phyloP scores from a whole-genome alignment of 257 asterid species.

The Solanum tarijense region DNA sequence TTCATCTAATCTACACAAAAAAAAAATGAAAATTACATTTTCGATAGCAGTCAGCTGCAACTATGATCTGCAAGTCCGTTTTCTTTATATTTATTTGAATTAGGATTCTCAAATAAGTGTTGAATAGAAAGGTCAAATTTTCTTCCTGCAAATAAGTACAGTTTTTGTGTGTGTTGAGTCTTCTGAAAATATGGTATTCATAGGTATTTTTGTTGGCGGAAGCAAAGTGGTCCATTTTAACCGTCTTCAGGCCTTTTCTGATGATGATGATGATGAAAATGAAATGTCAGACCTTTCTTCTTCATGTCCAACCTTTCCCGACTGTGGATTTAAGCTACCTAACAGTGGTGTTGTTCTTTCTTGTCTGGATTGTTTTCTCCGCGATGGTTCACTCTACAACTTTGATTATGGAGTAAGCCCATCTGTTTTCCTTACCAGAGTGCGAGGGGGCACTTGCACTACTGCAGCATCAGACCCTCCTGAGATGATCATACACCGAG shows the following conservation, averaged over 20 bases:
- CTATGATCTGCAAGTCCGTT: not conserved
- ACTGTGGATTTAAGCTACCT: conserved; percentile 80
- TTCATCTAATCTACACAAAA: not conserved
- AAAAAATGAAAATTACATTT: not conserved
- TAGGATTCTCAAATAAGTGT: not conserved
- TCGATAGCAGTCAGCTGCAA: not conserved
- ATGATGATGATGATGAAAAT: conserved; percentile 13
- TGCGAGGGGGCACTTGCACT: conserved; percentile 92
- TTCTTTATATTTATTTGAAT: not conserved
- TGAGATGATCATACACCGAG: conserved; percentile 51
- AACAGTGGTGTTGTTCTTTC: conserved; percentile 70
- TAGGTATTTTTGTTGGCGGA: conserved; percentile 87
- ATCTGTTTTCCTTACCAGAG: conserved; percentile 58
- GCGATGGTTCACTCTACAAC: conserved; percentile 46
- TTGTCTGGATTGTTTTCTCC: conserved; percentile 82
- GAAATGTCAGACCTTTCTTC: conserved; percentile 16
- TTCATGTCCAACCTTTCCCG: conserved; percentile 61
- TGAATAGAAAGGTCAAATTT: not conserved
- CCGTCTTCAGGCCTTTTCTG: conserved; percentile 27
- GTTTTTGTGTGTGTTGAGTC: not conserved
- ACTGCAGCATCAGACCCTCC: conserved; percentile 65
- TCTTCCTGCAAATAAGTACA: not conserved
- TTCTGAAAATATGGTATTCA: not conserved
- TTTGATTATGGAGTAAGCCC: conserved; percentile 69
- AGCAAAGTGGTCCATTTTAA: conserved; percentile 87